Evolutionary conservation across 495 filamentous ascomycete genomes (phyloP).

Genomic region (Lentithecium fluviatile): DNA sequence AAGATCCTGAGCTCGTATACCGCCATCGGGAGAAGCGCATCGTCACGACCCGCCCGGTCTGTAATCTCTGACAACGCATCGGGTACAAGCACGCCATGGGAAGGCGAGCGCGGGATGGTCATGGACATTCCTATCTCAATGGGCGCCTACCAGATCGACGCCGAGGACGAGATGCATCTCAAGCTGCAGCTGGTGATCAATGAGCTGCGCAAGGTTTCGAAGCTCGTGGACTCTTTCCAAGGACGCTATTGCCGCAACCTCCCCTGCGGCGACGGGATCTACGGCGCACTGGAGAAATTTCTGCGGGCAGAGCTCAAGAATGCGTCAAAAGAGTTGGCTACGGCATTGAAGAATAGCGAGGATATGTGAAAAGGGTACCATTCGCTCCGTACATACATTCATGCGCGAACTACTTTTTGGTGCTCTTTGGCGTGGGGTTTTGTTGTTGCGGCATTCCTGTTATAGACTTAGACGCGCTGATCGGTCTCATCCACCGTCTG

Average conservation of each 20-base stretch:
- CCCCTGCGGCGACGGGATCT: slow-evolving; percentile 18
- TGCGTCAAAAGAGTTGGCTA: slow-evolving; percentile 21
- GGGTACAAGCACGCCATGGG: slow-evolving; percentile 14
- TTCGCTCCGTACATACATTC: background rate
- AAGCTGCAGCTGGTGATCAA: slow-evolving; percentile 36
- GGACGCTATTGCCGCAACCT: slow-evolving; percentile 19
- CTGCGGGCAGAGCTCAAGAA: slow-evolving; percentile 16
- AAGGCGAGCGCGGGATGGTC: slow-evolving; percentile 24
- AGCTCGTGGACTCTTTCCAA: slow-evolving; percentile 31
- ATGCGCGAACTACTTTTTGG: background rate
- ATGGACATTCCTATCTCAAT: slow-evolving; percentile 37
- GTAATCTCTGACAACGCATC: slow-evolving; percentile 1
- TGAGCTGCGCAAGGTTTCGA: slow-evolving; percentile 34
- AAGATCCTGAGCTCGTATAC: slow-evolving; percentile 26
- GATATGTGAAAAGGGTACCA: slow-evolving; percentile 9
- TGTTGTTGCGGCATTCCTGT: background rate
- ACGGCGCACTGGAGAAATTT: slow-evolving; percentile 22
- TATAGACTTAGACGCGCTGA: slow-evolving; percentile 1
- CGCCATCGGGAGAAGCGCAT: slow-evolving; percentile 19
- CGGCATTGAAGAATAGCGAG: slow-evolving; percentile 16
- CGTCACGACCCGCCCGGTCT: slow-evolving; percentile 2
- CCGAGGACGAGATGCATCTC: slow-evolving; percentile 31
- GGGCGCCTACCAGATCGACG: slow-evolving; percentile 36
- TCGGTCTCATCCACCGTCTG: background rate
- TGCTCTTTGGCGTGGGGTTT: background rate